These are phyloP conservation scores for Trichopus zeylanicus DNA, from an alignment of 116 monocot genomes.

Conservation along the genomic window DNA sequence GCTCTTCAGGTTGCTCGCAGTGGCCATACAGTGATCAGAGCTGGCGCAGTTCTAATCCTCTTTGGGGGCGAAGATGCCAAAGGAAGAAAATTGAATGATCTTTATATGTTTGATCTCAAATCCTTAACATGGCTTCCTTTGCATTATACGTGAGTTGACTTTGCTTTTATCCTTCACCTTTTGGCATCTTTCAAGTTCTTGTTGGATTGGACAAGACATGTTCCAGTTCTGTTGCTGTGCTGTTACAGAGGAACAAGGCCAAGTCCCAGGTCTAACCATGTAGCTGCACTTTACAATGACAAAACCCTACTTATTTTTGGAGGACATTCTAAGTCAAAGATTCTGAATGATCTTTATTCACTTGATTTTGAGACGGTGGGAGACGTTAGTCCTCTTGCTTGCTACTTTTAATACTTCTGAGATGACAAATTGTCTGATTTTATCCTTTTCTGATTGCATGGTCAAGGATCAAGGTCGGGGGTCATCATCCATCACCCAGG, in stretches of 20 bases:
- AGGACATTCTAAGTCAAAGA: constrained; percentile 81
- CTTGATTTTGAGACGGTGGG: constrained; percentile 96
- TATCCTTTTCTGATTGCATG: constrained; percentile 73
- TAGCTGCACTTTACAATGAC: constrained; percentile 77
- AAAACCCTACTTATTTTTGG: constrained; percentile 82
- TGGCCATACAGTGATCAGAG: constrained; percentile 85
- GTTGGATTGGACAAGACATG: background rate
- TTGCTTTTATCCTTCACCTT: background rate
- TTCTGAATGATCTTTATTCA: constrained; percentile 83
- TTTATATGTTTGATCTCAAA: constrained; percentile 97
- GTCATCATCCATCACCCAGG: constrained; percentile 85
- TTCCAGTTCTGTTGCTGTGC: background rate
- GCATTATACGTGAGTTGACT: constrained; percentile 71
- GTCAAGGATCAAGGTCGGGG: constrained; percentile 73
- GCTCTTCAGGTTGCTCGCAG: constrained; percentile 65
- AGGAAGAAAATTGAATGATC: constrained; percentile 88
- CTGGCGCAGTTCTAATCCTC: constrained; percentile 71
- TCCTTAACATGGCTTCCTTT: constrained; percentile 95
- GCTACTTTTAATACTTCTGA: background rate
- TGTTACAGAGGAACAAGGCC: constrained; percentile 75
- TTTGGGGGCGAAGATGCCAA: constrained; percentile 92
- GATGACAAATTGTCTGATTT: constrained; percentile 1
- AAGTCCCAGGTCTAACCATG: constrained; percentile 81
- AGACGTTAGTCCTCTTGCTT: background rate
- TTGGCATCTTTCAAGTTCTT: background rate